Evolutionary conservation across 1,284 basidiomycete species (phyloP).

Genomic region (Takashimella tepidaria): DNA sequence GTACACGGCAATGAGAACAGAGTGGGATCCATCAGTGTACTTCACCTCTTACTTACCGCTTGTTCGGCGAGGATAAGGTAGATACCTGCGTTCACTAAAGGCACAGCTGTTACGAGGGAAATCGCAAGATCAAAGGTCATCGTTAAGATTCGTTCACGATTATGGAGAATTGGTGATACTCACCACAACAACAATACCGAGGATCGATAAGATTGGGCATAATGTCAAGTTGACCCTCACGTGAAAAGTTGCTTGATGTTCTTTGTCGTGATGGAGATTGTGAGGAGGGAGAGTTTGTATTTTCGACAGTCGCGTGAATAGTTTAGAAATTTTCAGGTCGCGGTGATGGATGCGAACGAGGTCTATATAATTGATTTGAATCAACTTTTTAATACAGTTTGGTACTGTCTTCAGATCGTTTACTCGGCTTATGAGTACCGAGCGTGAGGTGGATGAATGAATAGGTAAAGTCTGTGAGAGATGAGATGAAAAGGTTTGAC

Average conservation of each 20-base stretch:
- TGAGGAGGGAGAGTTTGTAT: background rate
- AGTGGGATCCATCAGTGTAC: too few relatives aligned
- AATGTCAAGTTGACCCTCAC: too few relatives aligned
- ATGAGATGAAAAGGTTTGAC: too few relatives aligned
- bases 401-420: too few relatives aligned
- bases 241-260: too few relatives aligned
- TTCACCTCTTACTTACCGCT: conserved; percentile 46
- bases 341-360: background rate
- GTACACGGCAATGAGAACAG: background rate
- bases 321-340: background rate
- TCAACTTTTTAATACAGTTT: too few relatives aligned
- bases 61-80: conserved; percentile 75
- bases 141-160: too few relatives aligned
- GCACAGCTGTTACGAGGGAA: conserved; percentile 56
- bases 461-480: too few relatives aligned
- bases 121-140: background rate
- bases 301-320: background rate
- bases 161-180: conserved; percentile 5
- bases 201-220: conserved; percentile 32
- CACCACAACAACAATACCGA: conserved; percentile 45
- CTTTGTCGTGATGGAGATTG: background rate
- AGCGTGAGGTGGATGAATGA: too few relatives aligned
- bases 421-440: too few relatives aligned
- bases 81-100: conserved; percentile 77
- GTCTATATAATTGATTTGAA: too few relatives aligned